Conservation (phyloP, 2,329 filamentous ascomycete genomes). For the Exophiala viscosa region DNA sequence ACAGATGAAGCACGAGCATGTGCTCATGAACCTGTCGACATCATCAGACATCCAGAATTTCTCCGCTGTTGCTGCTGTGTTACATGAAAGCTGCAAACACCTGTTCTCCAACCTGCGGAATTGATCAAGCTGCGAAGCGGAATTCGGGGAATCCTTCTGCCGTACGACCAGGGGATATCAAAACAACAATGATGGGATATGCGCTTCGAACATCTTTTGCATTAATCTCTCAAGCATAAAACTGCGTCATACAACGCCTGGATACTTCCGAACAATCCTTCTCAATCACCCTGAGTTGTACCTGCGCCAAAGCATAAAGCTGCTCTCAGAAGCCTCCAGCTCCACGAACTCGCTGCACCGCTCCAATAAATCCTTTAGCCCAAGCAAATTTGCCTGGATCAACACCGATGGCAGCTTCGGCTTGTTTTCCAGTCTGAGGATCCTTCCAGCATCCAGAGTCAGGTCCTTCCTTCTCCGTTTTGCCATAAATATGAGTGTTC, state of each 20-base stretch:
- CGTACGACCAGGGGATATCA: neutral
- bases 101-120: neutral
- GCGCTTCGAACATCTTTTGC: neutral
- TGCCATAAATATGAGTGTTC: constrained; percentile 61
- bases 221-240: neutral
- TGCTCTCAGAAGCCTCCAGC: constrained; percentile 50
- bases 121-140: neutral
- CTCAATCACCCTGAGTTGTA: neutral
- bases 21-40: no score
- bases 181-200: neutral
- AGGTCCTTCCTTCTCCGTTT: constrained; percentile 38
- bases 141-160: neutral
- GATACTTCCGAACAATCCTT: neutral
- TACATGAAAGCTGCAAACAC: neutral
- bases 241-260: neutral
- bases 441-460: constrained; percentile 64
- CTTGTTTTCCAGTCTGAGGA: constrained; percentile 42
- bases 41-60: neutral
- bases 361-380: constrained; percentile 57
- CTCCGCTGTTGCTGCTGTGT: neutral
- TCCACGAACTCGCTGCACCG: constrained; percentile 56
- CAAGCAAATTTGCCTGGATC: constrained; percentile 56
- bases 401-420: constrained; percentile 50
- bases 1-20: neutral
- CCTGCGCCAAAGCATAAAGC: neutral